Evolutionary conservation across 2,329 filamentous ascomycete species (phyloP).

Genomic region (Sporothrix curviconia): DNA sequence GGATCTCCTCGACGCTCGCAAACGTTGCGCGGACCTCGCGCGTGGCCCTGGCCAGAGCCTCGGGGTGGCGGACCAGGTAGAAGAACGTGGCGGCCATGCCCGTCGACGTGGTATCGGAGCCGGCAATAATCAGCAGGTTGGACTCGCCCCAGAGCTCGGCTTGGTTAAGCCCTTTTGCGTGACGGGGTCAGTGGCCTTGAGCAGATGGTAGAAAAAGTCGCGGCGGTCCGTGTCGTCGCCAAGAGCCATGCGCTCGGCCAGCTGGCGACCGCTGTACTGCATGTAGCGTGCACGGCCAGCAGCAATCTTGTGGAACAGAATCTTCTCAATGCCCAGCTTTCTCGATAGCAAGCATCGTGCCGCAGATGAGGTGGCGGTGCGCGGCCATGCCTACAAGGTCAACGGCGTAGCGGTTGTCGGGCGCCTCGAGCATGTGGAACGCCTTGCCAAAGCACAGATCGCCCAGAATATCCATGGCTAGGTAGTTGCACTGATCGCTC

Average conservation of each 20-base stretch:
- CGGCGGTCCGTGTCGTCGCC: slow-evolving; percentile 61
- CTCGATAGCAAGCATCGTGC: slow-evolving; percentile 63
- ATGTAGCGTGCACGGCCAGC: slow-evolving; percentile 63
- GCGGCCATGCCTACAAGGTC: slow-evolving; percentile 61
- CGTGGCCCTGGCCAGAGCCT: slow-evolving; percentile 40
- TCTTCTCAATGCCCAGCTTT: slow-evolving; percentile 59
- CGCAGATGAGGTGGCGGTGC: slow-evolving; percentile 64
- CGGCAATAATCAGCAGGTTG: slow-evolving; percentile 65
- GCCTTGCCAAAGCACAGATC: slow-evolving; percentile 57
- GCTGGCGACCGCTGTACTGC: slow-evolving; percentile 61
- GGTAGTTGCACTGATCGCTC: slow-evolving; percentile 56
- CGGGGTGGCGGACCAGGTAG: slow-evolving; percentile 51
- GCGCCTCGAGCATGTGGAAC: slow-evolving; percentile 53
- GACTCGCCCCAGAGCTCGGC: slow-evolving; percentile 64
- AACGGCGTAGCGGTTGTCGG: slow-evolving; percentile 59
- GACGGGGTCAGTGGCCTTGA: slow-evolving; percentile 65
- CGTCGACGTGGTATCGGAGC: slow-evolving; percentile 66
- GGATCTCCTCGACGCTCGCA: slow-evolving; percentile 46
- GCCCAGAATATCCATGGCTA: slow-evolving; percentile 57
- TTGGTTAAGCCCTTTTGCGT: slow-evolving; percentile 60
- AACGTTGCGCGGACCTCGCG: slow-evolving; percentile 50
- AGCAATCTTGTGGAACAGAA: slow-evolving; percentile 62
- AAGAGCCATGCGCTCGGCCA: slow-evolving; percentile 58
- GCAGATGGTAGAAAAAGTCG: slow-evolving; percentile 70
- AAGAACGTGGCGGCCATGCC: slow-evolving; percentile 58